Evolutionary conservation across 1,284 basidiomycete species (phyloP).

Genomic region (Neotropicomus parvogracilis): DNA sequence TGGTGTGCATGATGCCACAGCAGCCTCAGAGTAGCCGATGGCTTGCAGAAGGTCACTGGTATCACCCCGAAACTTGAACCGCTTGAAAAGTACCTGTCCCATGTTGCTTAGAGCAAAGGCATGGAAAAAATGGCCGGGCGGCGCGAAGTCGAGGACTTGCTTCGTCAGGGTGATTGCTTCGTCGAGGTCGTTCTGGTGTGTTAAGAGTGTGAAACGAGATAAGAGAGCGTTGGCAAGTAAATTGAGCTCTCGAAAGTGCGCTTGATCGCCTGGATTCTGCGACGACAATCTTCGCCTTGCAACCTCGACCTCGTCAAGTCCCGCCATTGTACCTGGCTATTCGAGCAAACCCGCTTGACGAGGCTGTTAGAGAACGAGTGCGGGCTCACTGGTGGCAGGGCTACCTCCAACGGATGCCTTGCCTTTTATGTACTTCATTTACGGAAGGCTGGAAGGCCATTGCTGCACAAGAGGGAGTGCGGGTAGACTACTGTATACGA

Average conservation of each 20-base stretch:
- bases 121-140: slow-evolving; percentile 8
- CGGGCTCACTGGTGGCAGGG: too few species aligned
- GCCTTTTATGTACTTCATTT: too few species aligned
- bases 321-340: slow-evolving; percentile 8
- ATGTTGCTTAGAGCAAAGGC: slow-evolving; percentile 10
- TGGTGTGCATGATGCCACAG: slow-evolving; percentile 14
- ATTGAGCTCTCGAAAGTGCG: slow-evolving; percentile 19
- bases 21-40: slow-evolving; percentile 15
- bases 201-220: slow-evolving; percentile 13
- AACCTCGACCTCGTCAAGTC: slow-evolving; percentile 14
- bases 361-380: too few species aligned
- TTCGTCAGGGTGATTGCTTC: slow-evolving; percentile 16
- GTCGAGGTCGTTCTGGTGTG: slow-evolving; percentile 21
- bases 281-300: slow-evolving; percentile 17
- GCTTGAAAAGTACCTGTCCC: slow-evolving; percentile 14
- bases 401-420: too few species aligned
- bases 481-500: too few species aligned
- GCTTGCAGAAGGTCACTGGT: slow-evolving; percentile 19
- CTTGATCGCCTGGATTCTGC: slow-evolving; percentile 6
- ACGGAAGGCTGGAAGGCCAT: too few species aligned
- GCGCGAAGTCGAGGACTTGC: slow-evolving; percentile 9
- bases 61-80: slow-evolving; percentile 20
- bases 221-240: slow-evolving; percentile 13
- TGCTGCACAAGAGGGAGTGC: too few species aligned
- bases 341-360: too few species aligned